Conservation (phyloP, 306 rosid genomes). For the Quillaja saponaria region DNA sequence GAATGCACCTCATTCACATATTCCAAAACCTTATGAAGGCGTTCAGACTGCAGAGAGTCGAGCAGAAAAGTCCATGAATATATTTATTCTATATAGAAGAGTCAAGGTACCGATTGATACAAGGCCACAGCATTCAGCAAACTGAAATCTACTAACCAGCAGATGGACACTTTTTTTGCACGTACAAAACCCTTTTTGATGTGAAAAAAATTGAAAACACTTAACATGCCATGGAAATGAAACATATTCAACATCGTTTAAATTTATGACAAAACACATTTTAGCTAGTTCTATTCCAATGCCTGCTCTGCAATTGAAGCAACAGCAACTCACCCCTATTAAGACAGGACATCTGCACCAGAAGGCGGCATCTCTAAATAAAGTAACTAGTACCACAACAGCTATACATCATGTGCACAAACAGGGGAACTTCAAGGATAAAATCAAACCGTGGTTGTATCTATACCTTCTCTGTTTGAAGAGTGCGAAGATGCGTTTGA, state of each 20-base stretch:
- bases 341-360: background rate
- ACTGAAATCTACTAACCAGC: background rate
- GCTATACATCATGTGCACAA: background rate
- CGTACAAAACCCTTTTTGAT: background rate
- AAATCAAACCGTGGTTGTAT: constrained; percentile 8
- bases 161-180: background rate
- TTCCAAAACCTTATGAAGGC: constrained; percentile 88
- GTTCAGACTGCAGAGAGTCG: constrained; percentile 65
- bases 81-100: constrained; percentile 11
- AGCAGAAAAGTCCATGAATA: constrained; percentile 16
- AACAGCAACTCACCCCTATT: background rate
- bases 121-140: background rate
- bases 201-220: no score
- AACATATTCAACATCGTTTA: background rate
- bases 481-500: constrained; percentile 69
- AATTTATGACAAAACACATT: background rate
- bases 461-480: constrained; percentile 90
- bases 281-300: background rate
- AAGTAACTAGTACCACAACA: no score
- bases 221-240: background rate
- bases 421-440: constrained; percentile 5
- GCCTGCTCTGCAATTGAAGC: background rate
- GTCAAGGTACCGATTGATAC: background rate
- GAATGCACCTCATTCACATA: constrained; percentile 86
- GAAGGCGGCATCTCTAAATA: no score